Evolutionary conservation across 2,329 filamentous ascomycete species (phyloP).

Genomic region (Phoma sp.): DNA sequence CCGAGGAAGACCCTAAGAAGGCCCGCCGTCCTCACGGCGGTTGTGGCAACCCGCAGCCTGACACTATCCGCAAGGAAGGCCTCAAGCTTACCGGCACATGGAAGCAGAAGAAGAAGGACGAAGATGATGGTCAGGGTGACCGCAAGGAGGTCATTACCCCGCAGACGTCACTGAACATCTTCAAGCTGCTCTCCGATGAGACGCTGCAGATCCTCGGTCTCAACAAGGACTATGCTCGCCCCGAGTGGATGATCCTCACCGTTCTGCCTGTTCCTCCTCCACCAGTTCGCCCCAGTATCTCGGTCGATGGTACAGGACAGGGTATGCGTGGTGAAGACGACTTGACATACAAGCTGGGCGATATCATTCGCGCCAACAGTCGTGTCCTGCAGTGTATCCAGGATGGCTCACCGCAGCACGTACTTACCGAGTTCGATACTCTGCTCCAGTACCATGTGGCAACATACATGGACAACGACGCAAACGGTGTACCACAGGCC

Average conservation of each 20-base stretch:
- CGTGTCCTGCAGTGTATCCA: constrained; percentile 91
- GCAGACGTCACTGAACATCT: constrained; percentile 82
- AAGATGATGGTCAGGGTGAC: constrained; percentile 69
- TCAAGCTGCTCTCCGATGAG: constrained; percentile 81
- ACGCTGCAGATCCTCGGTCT: constrained; percentile 88
- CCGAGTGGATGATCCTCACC: constrained; percentile 98
- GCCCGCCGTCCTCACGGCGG: constrained; percentile 73
- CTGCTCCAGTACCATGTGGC: constrained; percentile 97
- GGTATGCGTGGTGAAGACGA: constrained; percentile 97
- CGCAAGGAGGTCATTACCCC: constrained; percentile 86
- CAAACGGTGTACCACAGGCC: constrained; percentile 91
- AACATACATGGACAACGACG: constrained; percentile 99
- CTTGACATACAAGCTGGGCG: constrained; percentile 97
- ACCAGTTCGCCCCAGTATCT: constrained; percentile 94
- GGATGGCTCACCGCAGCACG: constrained; percentile 90
- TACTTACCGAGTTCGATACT: constrained; percentile 88
- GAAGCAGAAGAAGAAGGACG: constrained; percentile 77
- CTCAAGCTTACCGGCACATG: constrained; percentile 79
- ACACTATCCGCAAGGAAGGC: constrained; percentile 80
- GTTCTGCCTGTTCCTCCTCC: constrained; percentile 95
- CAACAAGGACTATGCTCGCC: constrained; percentile 92
- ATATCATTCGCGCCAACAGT: constrained; percentile 97
- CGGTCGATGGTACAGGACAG: constrained; percentile 91
- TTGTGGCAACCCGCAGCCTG: constrained; percentile 90
- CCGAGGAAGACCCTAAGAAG: constrained; percentile 66